phyloP scores from a whole-genome alignment of 2,329 filamentous ascomycete genomes.

The Venturia asperata region DNA sequence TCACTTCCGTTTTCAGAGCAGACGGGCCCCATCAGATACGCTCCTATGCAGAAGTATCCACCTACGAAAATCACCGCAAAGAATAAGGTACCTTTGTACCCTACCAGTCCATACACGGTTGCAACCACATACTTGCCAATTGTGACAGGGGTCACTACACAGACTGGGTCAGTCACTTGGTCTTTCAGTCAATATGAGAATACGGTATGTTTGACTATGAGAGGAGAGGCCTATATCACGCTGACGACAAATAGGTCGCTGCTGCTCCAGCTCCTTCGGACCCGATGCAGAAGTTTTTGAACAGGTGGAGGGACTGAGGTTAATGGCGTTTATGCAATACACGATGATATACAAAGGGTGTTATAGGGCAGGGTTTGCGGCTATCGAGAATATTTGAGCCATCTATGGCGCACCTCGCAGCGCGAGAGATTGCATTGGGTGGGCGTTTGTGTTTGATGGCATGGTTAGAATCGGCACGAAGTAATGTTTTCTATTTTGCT shows the following conservation, averaged over 20 bases:
- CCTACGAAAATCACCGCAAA: conserved; percentile 52
- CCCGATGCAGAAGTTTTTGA: conserved; percentile 52
- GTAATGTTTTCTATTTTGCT: neutral
- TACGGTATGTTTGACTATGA: conserved; percentile 42
- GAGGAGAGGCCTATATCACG: conserved; percentile 5
- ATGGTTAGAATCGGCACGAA: neutral
- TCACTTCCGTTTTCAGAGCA: conserved; percentile 50
- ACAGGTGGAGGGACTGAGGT: conserved; percentile 51
- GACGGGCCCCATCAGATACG: conserved; percentile 51
- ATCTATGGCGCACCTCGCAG: conserved; percentile 6
- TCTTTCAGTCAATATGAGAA: conserved; percentile 49
- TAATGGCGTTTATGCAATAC: neutral
- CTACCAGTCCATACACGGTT: conserved; percentile 48
- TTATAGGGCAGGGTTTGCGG: neutral
- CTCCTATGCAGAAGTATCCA: conserved; percentile 54
- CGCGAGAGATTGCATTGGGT: conserved; percentile 13
- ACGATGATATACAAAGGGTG: neutral
- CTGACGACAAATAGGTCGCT: conserved; percentile 41
- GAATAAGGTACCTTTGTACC: conserved; percentile 43
- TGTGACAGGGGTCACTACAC: conserved; percentile 43
- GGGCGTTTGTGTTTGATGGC: conserved; percentile 3
- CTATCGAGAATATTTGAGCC: neutral
- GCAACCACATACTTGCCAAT: conserved; percentile 43
- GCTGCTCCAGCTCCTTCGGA: conserved; percentile 44
- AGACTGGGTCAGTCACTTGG: conserved; percentile 44